Base-by-base conservation (phyloP, 305 asterid genomes). In the Coffea humblotiana region DNA sequence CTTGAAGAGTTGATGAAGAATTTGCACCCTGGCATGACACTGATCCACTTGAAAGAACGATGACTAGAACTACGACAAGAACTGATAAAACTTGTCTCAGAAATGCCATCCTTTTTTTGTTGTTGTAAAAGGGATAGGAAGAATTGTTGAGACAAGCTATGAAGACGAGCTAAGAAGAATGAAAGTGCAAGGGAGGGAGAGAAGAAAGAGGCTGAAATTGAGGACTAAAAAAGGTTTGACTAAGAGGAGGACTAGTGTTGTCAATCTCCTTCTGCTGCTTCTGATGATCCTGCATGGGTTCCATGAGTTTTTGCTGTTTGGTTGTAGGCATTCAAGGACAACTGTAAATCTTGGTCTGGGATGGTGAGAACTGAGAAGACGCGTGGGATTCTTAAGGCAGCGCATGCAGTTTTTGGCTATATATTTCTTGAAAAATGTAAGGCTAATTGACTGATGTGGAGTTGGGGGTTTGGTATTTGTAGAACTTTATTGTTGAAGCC, bases 391-490 rank as follows among this genome's bases (percentile, higher is more conserved):
- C 40, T 72, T 29, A 29, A 48, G 83, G 74, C 77, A 78, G 52
- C 82, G 87, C 85, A 87, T 85, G 91, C 75, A 79, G 37, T 14
- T 7, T 65, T 61, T 73, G 71, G 75, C 71, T 6, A 52, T 15
- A 52, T 74, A 47, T 47, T 71, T 84, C 83, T 79, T 72, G 72
- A 75, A 76, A 32, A 37, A 23, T 65, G 80, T 58, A 58, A 48
- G 80, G 23, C 8, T 27, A 65, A 71, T 49, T 75, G 64, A n/a
- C 49, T 52, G 73, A 32, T 32, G 79, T 27, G 56, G 43, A 35
- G 40, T 23, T 58, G 12, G 21, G 66, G 25, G 23, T 72, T 79
- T 29, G 80, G 86, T 70, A 66, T 65, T 80, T 67, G 79, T 14
- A 65, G 48, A 64, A 76, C 68, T 78, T 58, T 49, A 78, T 70